These are phyloP conservation scores for Oropetium thomaeum DNA, from an alignment of 176 grass and related monocot genomes.

Conservation along the genomic window DNA sequence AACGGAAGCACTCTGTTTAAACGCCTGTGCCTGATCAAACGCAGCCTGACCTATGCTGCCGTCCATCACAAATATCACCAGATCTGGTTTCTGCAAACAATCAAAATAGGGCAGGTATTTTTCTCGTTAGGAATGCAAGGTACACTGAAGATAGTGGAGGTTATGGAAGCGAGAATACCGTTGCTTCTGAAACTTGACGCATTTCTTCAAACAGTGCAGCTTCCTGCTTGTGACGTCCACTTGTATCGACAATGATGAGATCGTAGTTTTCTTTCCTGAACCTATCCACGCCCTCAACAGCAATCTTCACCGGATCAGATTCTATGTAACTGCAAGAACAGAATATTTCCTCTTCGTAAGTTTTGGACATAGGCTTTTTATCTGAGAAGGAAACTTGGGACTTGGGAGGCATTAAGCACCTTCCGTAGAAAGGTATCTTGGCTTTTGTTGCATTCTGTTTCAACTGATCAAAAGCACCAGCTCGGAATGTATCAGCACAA, in stretches of 20 bases:
- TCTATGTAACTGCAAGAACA: constrained; percentile 84
- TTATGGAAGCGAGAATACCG: constrained; percentile 40
- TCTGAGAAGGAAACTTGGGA: no score
- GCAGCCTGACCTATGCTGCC: constrained; percentile 97
- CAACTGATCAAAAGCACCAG: constrained; percentile 96
- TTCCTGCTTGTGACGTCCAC: constrained; percentile 93
- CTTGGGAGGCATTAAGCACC: constrained; percentile 57
- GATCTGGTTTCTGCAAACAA: constrained; percentile 82
- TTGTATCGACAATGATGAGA: constrained; percentile 97
- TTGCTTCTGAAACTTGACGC: constrained; percentile 98
- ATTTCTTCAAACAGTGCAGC: constrained; percentile 96
- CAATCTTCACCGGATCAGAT: constrained; percentile 95
- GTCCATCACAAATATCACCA: constrained; percentile 99
- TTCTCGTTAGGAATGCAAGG: no score
- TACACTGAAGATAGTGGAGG: constrained; percentile 5
- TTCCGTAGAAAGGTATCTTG: constrained; percentile 95
- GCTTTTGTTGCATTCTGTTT: constrained; percentile 97
- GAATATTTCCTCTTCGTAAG: no score
- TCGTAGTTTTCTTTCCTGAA: constrained; percentile 93
- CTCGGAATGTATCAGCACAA: constrained; percentile 97
- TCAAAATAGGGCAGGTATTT: constrained; percentile 16
- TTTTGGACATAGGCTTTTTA: no score
- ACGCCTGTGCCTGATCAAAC: constrained; percentile 98
- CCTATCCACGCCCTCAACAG: constrained; percentile 90
- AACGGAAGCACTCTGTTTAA: constrained; percentile 92